Conservation (phyloP, 2,329 filamentous ascomycete genomes). For the Exophiala phaeomuriformis region DNA sequence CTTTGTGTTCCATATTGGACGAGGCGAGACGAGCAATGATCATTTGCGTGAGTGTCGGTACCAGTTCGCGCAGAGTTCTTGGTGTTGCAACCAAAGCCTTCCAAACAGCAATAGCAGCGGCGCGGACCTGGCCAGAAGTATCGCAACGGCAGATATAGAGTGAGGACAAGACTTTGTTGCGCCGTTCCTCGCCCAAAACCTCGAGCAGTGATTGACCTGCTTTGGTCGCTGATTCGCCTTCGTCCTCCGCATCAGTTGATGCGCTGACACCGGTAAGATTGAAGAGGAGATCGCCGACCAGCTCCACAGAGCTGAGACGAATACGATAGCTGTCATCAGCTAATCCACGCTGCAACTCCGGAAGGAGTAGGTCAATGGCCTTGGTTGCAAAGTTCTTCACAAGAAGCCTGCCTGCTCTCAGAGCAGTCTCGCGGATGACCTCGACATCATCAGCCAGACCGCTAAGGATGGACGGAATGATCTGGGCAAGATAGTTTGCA, state of each 20-base stretch:
- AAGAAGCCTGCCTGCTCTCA: constrained; percentile 83
- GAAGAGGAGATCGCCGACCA: constrained; percentile 94
- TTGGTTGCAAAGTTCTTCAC: constrained; percentile 98
- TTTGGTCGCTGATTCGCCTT: constrained; percentile 72
- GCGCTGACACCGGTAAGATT: constrained; percentile 91
- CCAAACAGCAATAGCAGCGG: constrained; percentile 88
- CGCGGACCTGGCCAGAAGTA: constrained; percentile 83
- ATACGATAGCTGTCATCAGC: constrained; percentile 98
- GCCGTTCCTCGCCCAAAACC: constrained; percentile 87
- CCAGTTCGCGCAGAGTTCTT: constrained; percentile 85
- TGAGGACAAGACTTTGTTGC: constrained; percentile 94
- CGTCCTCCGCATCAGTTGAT: constrained; percentile 66
- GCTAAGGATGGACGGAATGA: constrained; percentile 89
- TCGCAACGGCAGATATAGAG: constrained; percentile 97
- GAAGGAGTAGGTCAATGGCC: constrained; percentile 86
- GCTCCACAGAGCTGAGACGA: constrained; percentile 92
- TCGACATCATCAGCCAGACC: constrained; percentile 94
- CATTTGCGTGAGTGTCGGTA: constrained; percentile 88
- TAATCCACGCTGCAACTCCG: constrained; percentile 89
- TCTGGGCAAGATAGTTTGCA: constrained; percentile 85
- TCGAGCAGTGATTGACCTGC: constrained; percentile 90
- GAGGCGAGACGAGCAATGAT: constrained; percentile 90
- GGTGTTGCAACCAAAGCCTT: constrained; percentile 92
- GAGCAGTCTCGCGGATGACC: constrained; percentile 91
- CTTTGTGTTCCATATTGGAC: constrained; percentile 96